Base-by-base conservation (phyloP, 2,329 filamentous ascomycete species). In the Apiospora saccharicola region DNA sequence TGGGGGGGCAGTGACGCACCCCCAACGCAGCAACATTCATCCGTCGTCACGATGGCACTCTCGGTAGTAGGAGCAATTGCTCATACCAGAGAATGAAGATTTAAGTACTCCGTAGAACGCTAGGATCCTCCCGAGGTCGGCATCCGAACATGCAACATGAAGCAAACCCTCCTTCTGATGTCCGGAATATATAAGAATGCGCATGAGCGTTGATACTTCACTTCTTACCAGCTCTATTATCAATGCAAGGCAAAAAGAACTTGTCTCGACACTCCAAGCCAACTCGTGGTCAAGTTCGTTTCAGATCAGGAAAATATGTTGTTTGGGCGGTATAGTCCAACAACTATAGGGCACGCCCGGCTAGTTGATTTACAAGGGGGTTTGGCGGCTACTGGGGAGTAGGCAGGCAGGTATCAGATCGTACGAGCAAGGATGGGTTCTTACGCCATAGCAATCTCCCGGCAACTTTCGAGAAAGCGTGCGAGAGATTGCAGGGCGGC, bases 271-370 rank as follows among this genome's bases (percentile, higher is more conserved):
- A 22, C 4, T 14, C 22, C 34, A 41, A 64, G 57, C 57, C 37
- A 41, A 41, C 19, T n/a, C 30, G 12, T 14, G 19, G 6, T 8
- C 2, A n/a, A 12, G 8, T 7, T 37, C 1, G 53, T 16, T 16
- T 41, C 13, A 12, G 22, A 41, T 19, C 4, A 41, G 19, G 30
- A 6, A 16, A 41, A 64, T 22, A 24, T 13, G 30, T 5, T 64
- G 53, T 22, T 64, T 64, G 57, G 57, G 57, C 22, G 57, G 57
- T 64, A 64, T 64, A 64, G 57, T n/a, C 30, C 19, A 64, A n/a
- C 30, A 64, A 64, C 16, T 64, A 64, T 64, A 64, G 30, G 30
- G 19, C 30, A 61, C 53, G n/a, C 26, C 19, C 12, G n/a, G 10
- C 49, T 37, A 7, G 24, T 16, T 37, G 30, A 37, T 37, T 34